Conservation (phyloP, 2,329 filamentous ascomycete species). For the Apiospora phragmitis region DNA sequence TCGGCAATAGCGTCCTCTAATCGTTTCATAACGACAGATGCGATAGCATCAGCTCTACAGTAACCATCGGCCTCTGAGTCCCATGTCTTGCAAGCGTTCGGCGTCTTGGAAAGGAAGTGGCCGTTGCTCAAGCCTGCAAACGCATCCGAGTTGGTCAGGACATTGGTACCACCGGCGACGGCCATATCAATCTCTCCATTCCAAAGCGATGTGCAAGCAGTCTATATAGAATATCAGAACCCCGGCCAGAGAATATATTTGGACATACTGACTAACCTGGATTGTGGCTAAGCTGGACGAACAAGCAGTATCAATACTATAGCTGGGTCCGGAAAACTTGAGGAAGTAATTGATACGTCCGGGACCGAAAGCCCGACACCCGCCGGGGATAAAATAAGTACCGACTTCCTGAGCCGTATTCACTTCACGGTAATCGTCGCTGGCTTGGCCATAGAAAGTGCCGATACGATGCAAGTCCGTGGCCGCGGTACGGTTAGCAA, state of each 20-base stretch:
- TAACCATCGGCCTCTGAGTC: conserved; percentile 65
- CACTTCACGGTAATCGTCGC: conserved; percentile 69
- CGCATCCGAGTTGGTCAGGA: conserved; percentile 66
- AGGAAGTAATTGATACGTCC: conserved; percentile 40
- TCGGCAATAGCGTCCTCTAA: conserved; percentile 38
- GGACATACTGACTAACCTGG: too few relatives aligned
- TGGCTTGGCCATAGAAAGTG: conserved; percentile 74
- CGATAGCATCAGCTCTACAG: conserved; percentile 26
- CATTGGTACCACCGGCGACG: conserved; percentile 64
- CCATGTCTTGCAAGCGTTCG: conserved; percentile 54
- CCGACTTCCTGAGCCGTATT: conserved; percentile 61
- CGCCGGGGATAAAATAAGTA: conserved; percentile 39
- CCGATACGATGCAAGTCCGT: conserved; percentile 59
- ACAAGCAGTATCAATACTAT: conserved; percentile 74
- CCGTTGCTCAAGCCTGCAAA: conserved; percentile 63
- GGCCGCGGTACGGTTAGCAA: conserved; percentile 48
- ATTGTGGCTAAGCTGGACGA: conserved; percentile 73
- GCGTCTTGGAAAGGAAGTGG: conserved; percentile 59
- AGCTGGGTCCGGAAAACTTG: conserved; percentile 65
- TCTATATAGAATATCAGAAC: too few relatives aligned
- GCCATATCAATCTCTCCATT: conserved; percentile 66
- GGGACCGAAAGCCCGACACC: conserved; percentile 34
- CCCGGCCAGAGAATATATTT: too few relatives aligned
- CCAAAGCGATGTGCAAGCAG: conserved; percentile 53
- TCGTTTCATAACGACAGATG: conserved; percentile 52